Base-by-base conservation (phyloP, 768 basidiomycete species). In the Amanita phalloides region DNA sequence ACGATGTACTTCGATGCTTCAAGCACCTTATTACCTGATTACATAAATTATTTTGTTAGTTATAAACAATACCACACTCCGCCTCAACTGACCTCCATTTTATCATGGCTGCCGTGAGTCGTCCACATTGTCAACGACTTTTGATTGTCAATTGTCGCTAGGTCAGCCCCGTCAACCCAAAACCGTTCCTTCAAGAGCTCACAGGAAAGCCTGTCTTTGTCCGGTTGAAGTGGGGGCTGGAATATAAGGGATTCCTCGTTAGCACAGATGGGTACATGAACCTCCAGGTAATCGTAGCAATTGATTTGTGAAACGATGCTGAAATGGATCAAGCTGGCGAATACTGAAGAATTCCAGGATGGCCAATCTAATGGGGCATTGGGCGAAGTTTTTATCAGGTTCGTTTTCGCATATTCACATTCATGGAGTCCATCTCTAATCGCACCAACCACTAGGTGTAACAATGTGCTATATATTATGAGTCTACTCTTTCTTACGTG, bases 261-360 rank as follows among this genome's bases (percentile, higher is more conserved):
- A 94, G 90, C 62, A 97, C 96, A 6, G 96, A 99, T 68, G 91
- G 91, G 10, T 99, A 96, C 72, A 98, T 98, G 96, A 99, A 99
- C 67, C 80, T 99, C 44, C 96, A 99, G 76, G 95, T 90, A 60
- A 33, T 54, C 47, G 49, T 9, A 17, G 6, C 25, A 25, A 52
- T 48, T 43, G 35, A 36, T 30, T 17, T 53, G 23, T 3, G 36
- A 46, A 28, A 10, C 32, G 46, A 35, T 33, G 23, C 47, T 49
- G 26, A 50, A 51, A 4, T n/a, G 11, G 32, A 21, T 52, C 4
- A 57, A 99, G 95, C 76, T 99, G 48, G 95, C 94, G n/a, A 98
- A 98, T 67, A 94, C 96, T 2, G 96, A 98, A 67, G 96, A 99
- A 66, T 95, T 86, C 60, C 93, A 97, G 66, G 90, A 96, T 59